These are phyloP conservation scores for Yamadazyma laniorum DNA, from an alignment of 805 yeast species.

Conservation along the genomic window DNA sequence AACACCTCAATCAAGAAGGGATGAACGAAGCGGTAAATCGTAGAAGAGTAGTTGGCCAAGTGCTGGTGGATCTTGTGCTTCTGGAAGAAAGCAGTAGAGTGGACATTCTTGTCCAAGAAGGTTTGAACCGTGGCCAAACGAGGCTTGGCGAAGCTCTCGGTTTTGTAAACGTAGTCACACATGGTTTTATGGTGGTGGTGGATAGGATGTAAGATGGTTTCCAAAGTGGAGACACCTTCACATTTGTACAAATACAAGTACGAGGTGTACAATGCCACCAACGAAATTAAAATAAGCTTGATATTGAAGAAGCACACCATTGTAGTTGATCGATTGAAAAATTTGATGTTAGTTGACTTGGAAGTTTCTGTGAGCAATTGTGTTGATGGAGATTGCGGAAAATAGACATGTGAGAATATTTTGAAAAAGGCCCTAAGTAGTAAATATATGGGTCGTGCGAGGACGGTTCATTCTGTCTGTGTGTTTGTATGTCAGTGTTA, in stretches of 20 bases:
- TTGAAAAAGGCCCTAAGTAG: not conserved
- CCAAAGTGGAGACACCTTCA: constrained; percentile 28
- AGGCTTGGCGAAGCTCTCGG: constrained; percentile 29
- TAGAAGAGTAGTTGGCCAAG: constrained; percentile 18
- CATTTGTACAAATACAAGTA: constrained; percentile 44
- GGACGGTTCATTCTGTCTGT: too few relatives aligned
- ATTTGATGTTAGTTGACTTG: not conserved
- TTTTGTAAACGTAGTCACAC: constrained; percentile 33
- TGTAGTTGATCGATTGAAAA: not conserved
- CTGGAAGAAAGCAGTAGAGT: constrained; percentile 33
- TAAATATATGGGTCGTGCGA: not conserved
- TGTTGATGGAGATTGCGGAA: constrained; percentile 2
- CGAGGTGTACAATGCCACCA: constrained; percentile 30
- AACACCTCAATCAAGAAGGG: constrained; percentile 34
- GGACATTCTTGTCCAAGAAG: constrained; percentile 37
- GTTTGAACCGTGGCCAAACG: constrained; percentile 24
- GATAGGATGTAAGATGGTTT: constrained; percentile 37
- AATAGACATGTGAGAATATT: not conserved
- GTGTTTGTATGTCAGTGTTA: too few relatives aligned
- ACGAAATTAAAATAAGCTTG: constrained; percentile 18
- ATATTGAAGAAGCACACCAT: constrained; percentile 8
- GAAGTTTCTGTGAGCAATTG: constrained; percentile 1
- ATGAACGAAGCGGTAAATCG: constrained; percentile 18
- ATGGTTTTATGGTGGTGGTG: constrained; percentile 33
- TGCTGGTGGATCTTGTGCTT: constrained; percentile 32